Evolutionary conservation across 257 asterid species (phyloP).

Genomic region (Ajuga chamaepitys): DNA sequence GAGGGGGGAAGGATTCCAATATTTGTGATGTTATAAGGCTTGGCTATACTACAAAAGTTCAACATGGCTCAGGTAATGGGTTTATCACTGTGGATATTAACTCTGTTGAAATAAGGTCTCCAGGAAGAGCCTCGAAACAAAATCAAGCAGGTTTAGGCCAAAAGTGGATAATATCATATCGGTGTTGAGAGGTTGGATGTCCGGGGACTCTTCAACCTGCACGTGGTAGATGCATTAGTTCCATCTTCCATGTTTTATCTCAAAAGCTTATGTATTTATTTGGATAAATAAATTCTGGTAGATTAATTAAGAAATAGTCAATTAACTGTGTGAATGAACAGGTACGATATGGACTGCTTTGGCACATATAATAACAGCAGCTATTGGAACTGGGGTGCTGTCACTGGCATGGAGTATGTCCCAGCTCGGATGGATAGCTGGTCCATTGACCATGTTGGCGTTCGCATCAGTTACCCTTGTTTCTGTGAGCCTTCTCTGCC

Average conservation of each 20-base stretch:
- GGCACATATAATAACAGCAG: slow-evolving; percentile 73
- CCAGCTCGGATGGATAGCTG: slow-evolving; percentile 79
- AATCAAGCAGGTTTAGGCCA: not conserved
- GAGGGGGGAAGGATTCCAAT: not conserved
- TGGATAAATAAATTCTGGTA: not conserved
- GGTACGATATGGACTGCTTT: slow-evolving; percentile 69
- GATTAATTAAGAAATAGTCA: not conserved
- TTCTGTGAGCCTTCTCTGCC: slow-evolving; percentile 45
- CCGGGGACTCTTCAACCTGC: no score
- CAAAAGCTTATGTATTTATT: no score
- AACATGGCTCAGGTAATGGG: no score
- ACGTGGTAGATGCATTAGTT: not conserved
- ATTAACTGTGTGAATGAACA: slow-evolving; percentile 13
- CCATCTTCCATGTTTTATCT: not conserved
- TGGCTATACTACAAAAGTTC: no score
- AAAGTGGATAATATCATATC: not conserved
- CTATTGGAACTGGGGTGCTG: slow-evolving; percentile 73
- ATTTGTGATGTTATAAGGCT: no score
- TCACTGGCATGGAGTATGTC: slow-evolving; percentile 80
- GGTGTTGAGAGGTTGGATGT: not conserved
- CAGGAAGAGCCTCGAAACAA: not conserved
- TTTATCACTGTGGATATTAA: not conserved
- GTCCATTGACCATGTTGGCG: slow-evolving; percentile 48
- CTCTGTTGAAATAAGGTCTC: not conserved
- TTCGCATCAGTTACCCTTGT: slow-evolving; percentile 54